Evolutionary conservation across 176 grass and related monocot genomes (phyloP), one percentile per base, ranked within the genome.

Genomic region (Juncus effusus): DNA sequence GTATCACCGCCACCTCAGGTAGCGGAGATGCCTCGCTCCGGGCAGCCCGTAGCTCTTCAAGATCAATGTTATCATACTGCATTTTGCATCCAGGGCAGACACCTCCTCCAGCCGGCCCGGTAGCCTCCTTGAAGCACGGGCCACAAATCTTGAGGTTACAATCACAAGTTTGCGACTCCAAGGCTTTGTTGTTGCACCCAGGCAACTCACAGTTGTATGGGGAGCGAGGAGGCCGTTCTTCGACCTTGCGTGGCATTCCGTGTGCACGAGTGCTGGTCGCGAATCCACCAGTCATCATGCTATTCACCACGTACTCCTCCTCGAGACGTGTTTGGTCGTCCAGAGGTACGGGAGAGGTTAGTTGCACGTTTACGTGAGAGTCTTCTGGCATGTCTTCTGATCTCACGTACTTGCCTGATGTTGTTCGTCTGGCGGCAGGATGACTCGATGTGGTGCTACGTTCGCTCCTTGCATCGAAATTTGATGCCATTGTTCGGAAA

Each of bases 381-480:
- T 9, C 10, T 1, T 61, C 15, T 36, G 58, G 16, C 16, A 10
- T 36, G 36, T 61, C 58, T 9, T 61, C 16, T 36, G 36, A 13
- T 38, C 39, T 7, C 11, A 57, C 54, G 54, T 13, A 57, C n/a
- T 65, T 49, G 62, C 62, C 54, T 9, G 44, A 6, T 47, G 4
- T 47, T 4, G 12, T 71, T 0, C 54, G 54, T 3, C 38, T 38
- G 37, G 53, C 64, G 7, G 19, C 54, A 28, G 19, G 19, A 44
- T 45, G 57, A 44, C 68, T 72, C 54, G 49, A 52, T 4, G 36
- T 12, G n/a, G 53, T 56, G 54, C 14, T 19, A 7, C 52, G 52
- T 7, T 71, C 67, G 5, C 67, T 71, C 67, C 54, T 71, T 28
- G 38, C 67, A 59, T 71, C 67, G 4, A 14, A 71, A 16, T 71